Percentiles rank a stretch among this genome's conserved stretches.
Conservation (phyloP, 2,329 filamentous ascomycete species). For the Colletotrichum noveboracense region DNA sequence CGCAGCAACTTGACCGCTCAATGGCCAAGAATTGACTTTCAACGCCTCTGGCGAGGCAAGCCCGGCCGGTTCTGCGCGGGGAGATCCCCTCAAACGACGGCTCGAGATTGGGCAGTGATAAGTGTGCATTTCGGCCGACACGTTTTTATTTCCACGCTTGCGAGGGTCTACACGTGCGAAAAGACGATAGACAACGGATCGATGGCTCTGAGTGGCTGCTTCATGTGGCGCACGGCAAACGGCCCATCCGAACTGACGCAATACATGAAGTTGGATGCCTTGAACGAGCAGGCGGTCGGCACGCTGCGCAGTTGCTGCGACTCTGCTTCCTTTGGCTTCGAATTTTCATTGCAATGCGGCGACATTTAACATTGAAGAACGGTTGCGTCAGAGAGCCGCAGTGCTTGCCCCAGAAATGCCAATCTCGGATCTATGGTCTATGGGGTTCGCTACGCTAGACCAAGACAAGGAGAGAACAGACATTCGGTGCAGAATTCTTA, state of each 20-base stretch:
- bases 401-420: not conserved
- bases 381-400: not conserved
- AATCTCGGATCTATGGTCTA: not conserved
- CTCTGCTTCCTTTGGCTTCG: constrained; percentile 4
- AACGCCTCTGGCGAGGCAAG: not conserved
- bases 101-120: constrained; percentile 21
- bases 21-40: not conserved
- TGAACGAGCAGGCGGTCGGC: constrained; percentile 10
- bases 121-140: constrained; percentile 14
- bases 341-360: not conserved
- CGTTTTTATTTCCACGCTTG: constrained; percentile 8
- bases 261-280: not conserved
- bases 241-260: constrained; percentile 17
- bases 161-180: constrained; percentile 7
- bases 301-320: constrained; percentile 8
- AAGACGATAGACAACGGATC: not conserved
- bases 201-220: constrained; percentile 10
- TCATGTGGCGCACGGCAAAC: not conserved
- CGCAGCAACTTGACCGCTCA: not conserved
- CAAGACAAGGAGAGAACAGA: constrained; percentile 1
- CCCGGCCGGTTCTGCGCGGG: constrained; percentile 6
- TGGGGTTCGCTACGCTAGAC: not conserved
- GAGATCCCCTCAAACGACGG: constrained; percentile 15
- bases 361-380: not conserved
- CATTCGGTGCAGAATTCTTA: constrained; percentile 15